Evolutionary conservation across 805 yeast genomes (phyloP).

Genomic region (Candida broadrunensis): DNA sequence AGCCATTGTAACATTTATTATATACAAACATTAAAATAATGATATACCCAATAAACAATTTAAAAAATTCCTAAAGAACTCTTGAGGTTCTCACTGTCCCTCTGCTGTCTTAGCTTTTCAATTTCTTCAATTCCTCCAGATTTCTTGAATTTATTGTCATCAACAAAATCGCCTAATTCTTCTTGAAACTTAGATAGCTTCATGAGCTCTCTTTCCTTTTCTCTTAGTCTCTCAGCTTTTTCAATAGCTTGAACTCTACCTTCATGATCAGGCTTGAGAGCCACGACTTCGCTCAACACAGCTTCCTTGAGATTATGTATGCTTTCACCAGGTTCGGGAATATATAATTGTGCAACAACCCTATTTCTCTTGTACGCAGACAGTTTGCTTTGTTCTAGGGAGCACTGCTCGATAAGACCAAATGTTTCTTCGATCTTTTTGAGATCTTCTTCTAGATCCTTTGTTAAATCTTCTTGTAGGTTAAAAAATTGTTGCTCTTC

Average conservation of each 20-base stretch:
- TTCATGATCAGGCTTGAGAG: conserved; percentile 80
- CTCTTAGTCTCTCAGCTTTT: conserved; percentile 78
- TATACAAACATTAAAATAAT: too few relatives aligned
- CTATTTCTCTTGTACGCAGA: conserved; percentile 41
- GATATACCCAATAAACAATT: background rate
- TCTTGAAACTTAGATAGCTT: conserved; percentile 69
- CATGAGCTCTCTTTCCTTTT: conserved; percentile 60
- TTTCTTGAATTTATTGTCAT: conserved; percentile 67
- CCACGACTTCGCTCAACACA: conserved; percentile 72
- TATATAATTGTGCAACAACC: conserved; percentile 40
- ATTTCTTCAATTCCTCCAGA: conserved; percentile 89
- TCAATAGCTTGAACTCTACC: conserved; percentile 83
- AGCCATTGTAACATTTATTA: background rate
- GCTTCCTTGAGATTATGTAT: conserved; percentile 68
- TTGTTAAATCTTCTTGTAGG: conserved; percentile 80
- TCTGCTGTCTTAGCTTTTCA: conserved; percentile 63
- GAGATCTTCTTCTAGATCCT: conserved; percentile 78
- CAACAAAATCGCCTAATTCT: conserved; percentile 84
- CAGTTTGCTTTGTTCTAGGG: conserved; percentile 70
- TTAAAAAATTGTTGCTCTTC: conserved; percentile 93
- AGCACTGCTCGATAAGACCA: conserved; percentile 74
- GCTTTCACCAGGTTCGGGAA: conserved; percentile 63
- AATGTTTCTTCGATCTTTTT: conserved; percentile 79
- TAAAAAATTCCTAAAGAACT: conserved; percentile 33
- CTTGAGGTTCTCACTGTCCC: conserved; percentile 71